Conservation (phyloP, 371 early-diverging fungal species). For the Blastocladiella emersonii region DNA sequence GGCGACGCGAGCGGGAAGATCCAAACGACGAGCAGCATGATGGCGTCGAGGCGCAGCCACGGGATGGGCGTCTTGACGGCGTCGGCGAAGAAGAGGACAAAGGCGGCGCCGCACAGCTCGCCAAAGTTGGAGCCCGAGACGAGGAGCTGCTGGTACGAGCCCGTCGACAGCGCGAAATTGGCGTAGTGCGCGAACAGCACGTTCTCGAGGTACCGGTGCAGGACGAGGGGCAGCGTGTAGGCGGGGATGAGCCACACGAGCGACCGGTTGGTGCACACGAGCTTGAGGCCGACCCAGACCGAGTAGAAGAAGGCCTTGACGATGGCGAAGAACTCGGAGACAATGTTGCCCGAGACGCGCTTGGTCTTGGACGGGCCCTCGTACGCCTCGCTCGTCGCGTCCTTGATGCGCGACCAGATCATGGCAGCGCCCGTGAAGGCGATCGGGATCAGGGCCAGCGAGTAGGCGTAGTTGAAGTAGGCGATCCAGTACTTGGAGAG, state of each 20-base stretch:
- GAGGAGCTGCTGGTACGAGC: slow-evolving; percentile 24
- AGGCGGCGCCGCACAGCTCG: slow-evolving; percentile 29
- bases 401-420: slow-evolving; percentile 17
- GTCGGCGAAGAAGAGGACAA: slow-evolving; percentile 26
- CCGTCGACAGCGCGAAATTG: slow-evolving; percentile 18
- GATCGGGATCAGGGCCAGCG: slow-evolving; percentile 27
- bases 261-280: slow-evolving; percentile 26
- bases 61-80: slow-evolving; percentile 28
- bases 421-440: slow-evolving; percentile 21
- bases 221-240: slow-evolving; percentile 31
- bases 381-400: neutral
- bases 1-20: slow-evolving; percentile 17
- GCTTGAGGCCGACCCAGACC: slow-evolving; percentile 19
- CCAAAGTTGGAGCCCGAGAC: slow-evolving; percentile 32
- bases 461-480: slow-evolving; percentile 22
- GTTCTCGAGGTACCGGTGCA: slow-evolving; percentile 36
- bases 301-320: slow-evolving; percentile 22
- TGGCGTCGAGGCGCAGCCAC: too few relatives aligned
- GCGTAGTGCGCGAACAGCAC: slow-evolving; percentile 27
- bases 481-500: slow-evolving; percentile 23
- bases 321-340: slow-evolving; percentile 11
- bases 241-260: slow-evolving; percentile 35
- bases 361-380: too few relatives aligned
- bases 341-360: too few relatives aligned
- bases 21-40: slow-evolving; percentile 26